Evolutionary conservation across 495 filamentous ascomycete species (phyloP), one percentile per base, ranked within the genome.

Genomic region (Lophiostoma macrostomum): DNA sequence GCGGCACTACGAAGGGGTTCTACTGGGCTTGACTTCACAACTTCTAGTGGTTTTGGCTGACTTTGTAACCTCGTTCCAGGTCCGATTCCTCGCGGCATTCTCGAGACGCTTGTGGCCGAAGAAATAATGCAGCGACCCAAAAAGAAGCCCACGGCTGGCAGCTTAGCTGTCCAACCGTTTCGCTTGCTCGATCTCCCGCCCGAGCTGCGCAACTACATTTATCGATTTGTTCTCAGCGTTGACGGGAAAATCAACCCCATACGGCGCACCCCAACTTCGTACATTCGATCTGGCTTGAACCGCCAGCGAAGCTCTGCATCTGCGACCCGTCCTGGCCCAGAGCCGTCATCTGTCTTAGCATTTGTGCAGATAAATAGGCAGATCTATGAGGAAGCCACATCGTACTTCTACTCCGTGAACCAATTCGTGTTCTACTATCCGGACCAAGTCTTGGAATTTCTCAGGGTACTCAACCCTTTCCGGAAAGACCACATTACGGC

Each of bases 51-150:
- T n/a, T n/a, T n/a, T n/a, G n/a, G n/a, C n/a, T n/a, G n/a, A n/a
- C n/a, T n/a, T 30, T 34, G 19, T n/a, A 22, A 14, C 12, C 20
- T 19, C 14, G n/a, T 23, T 1, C 32, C 46, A 1, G 54, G 54
- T 13, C 47, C 54, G 2, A 52, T 58, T 20, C 54, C 45, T 3
- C 47, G 38, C 10, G 54, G 54, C 3, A 27, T 58, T 13, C 40
- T 58, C 1, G 37, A 52, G 24, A 58, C 38, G 11, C 23, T 52
- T 11, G 54, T 58, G 19, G 54, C 54, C 13, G 46, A 46, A 30
- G 54, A 51, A 18, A 58, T 58, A 29, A 58, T 58, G 54, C 4
- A 28, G 32, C 45, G 5, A 25, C 19, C 31, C 19, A 11, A 13
- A 23, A 6, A 43, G n/a, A 39, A n/a, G 25, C 20, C 20, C 2